A percentile compares a stretch with the other conserved stretches of the same genome.
Conservation (phyloP, 805 yeast species). For the Ogataea angusta region DNA sequence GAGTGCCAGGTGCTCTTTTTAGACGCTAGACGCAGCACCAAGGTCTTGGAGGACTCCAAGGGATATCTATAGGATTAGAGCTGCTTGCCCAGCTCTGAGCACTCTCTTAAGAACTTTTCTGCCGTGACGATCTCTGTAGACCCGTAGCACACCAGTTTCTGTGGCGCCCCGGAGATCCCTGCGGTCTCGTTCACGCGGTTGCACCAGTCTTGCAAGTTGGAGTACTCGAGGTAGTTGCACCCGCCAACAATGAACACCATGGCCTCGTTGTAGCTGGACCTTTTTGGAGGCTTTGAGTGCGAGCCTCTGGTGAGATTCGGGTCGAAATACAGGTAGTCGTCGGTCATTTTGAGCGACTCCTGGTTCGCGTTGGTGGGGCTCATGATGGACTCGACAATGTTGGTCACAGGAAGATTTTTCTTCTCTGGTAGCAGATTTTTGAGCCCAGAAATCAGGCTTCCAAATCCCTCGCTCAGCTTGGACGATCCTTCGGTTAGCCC, state of each 20-base stretch:
- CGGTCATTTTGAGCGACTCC: conserved; percentile 69
- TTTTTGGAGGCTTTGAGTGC: conserved; percentile 82
- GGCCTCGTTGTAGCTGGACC: conserved; percentile 76
- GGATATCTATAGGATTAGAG: conserved; percentile 22
- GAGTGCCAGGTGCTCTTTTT: conserved; percentile 82
- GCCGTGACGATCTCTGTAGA: conserved; percentile 77
- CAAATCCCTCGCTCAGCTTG: conserved; percentile 82
- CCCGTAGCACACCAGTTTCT: conserved; percentile 75
- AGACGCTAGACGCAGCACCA: conserved; percentile 87
- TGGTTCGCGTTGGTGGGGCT: conserved; percentile 68
- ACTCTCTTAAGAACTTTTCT: conserved; percentile 62
- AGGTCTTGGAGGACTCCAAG: conserved; percentile 62
- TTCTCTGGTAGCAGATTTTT: conserved; percentile 85
- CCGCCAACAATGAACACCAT: conserved; percentile 95
- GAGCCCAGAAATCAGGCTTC: conserved; percentile 82
- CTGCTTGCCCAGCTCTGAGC: conserved; percentile 49
- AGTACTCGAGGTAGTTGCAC: conserved; percentile 91
- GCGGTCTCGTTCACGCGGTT: conserved; percentile 26
- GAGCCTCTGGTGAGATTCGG: conserved; percentile 86
- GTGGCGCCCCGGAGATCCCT: conserved; percentile 18
- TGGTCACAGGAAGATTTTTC: conserved; percentile 84
- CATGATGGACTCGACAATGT: conserved; percentile 86
- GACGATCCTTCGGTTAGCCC: conserved; percentile 68
- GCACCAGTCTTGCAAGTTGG: conserved; percentile 88
- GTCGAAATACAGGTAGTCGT: conserved; percentile 86